Evolutionary conservation across 768 basidiomycete species (phyloP).

Genomic region (Mycena albidolilacea): DNA sequence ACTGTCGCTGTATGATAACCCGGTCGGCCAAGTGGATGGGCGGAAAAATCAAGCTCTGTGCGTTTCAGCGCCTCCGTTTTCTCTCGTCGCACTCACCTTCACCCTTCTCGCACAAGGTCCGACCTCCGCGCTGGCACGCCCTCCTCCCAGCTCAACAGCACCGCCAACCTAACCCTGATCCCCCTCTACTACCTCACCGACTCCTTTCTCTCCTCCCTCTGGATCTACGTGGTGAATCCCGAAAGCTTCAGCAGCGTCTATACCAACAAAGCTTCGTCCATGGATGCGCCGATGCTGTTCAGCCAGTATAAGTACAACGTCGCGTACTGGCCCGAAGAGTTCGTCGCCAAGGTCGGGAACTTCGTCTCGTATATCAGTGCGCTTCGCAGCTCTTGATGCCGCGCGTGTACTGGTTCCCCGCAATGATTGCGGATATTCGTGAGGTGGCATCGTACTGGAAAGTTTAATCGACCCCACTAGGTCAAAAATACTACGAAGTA

Average conservation of each 20-base stretch:
- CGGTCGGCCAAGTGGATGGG: neutral
- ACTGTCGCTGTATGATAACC: neutral
- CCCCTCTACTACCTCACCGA: constrained; percentile 1
- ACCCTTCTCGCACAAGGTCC: neutral
- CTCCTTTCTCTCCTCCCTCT: neutral
- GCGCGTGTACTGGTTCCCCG: neutral
- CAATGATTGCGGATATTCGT: neutral
- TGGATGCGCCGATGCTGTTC: neutral
- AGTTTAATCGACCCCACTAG: neutral
- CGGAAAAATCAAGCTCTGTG: too few species aligned
- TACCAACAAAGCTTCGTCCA: neutral
- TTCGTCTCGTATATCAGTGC: neutral
- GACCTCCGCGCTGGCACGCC: neutral
- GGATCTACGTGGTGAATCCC: neutral
- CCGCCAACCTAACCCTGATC: neutral
- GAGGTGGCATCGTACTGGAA: neutral
- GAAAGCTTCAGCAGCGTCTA: neutral
- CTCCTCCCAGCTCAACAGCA: neutral
- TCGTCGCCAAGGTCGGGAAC: neutral
- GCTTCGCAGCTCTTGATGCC: neutral
- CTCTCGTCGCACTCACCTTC: neutral
- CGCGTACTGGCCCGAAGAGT: neutral
- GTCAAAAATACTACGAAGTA: too few species aligned
- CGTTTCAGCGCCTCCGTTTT: too few species aligned
- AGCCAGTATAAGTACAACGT: neutral